Evolutionary conservation across 768 basidiomycete genomes (phyloP).

Genomic region (Sporobolomyces phaffii): DNA sequence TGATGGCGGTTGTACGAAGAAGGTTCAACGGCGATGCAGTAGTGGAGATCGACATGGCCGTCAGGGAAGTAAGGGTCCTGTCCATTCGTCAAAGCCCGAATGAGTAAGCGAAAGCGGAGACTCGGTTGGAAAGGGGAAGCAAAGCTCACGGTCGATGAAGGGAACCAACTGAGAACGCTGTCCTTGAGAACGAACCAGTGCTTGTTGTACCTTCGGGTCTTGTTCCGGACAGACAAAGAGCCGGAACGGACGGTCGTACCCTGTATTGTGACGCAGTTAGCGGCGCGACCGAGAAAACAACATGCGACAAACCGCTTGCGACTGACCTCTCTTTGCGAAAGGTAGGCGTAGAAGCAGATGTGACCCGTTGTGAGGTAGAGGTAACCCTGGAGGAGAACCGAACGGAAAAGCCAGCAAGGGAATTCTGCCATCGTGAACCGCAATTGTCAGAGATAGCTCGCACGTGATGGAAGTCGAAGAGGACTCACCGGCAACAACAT

Average conservation of each 20-base stretch:
- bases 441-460: too few relatives aligned
- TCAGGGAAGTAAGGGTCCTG: conserved; percentile 98
- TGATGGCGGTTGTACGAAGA: conserved; percentile 59
- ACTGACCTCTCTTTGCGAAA: conserved; percentile 37
- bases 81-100: neutral
- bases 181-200: conserved; percentile 97
- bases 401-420: conserved; percentile 41
- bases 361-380: conserved; percentile 92
- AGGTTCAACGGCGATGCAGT: conserved; percentile 82
- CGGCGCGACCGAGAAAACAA: conserved; percentile 54
- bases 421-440: too few relatives aligned
- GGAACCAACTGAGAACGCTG: conserved; percentile 93
- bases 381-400: conserved; percentile 84
- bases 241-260: conserved; percentile 91
- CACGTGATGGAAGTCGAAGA: too few relatives aligned
- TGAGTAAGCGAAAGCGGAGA: neutral
- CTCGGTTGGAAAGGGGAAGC: conserved; percentile 1
- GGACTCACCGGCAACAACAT: conserved; percentile 68
- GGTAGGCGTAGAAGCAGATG: conserved; percentile 68
- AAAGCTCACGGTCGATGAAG: conserved; percentile 73
- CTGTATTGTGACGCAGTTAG: conserved; percentile 49
- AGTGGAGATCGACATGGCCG: conserved; percentile 90
- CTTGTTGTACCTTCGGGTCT: conserved; percentile 80
- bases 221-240: conserved; percentile 74
- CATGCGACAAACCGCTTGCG: neutral